Evolutionary conservation across 2,329 filamentous ascomycete species (phyloP).

Genomic region (Paracoccidioides brasiliensis): DNA sequence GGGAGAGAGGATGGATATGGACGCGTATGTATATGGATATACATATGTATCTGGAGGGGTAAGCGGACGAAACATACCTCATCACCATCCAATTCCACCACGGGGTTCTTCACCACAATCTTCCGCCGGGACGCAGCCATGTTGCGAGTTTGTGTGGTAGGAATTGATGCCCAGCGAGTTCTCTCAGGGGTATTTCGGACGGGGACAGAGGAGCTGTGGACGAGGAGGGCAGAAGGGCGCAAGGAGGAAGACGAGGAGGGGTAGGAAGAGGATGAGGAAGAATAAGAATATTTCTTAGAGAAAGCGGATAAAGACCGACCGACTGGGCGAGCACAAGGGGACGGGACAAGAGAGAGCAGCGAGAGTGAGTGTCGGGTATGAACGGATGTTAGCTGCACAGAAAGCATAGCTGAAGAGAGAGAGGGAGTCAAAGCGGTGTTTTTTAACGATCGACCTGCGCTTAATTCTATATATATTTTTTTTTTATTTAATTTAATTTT

Average conservation of each 20-base stretch:
- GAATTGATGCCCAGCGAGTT: background rate
- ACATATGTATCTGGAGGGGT: slow-evolving; percentile 8
- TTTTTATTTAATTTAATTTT: too few relatives aligned
- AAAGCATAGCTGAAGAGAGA: slow-evolving; percentile 18
- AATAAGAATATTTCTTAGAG: slow-evolving; percentile 8
- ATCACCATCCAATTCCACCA: slow-evolving; percentile 91
- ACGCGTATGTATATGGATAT: too few relatives aligned
- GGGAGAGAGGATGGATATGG: background rate
- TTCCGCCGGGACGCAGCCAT: slow-evolving; percentile 47
- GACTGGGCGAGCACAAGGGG: slow-evolving; percentile 2
- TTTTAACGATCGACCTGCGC: too few relatives aligned
- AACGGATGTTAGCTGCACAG: slow-evolving; percentile 29
- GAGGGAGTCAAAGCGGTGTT: background rate
- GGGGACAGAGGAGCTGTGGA: slow-evolving; percentile 15
- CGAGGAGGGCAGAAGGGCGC: slow-evolving; percentile 3
- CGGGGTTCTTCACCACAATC: slow-evolving; percentile 99
- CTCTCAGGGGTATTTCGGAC: slow-evolving; percentile 10
- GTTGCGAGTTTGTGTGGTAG: slow-evolving; percentile 27
- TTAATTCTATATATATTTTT: too few relatives aligned
- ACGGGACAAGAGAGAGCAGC: slow-evolving; percentile 12
- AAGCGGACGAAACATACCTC: slow-evolving; percentile 31
- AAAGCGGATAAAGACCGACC: slow-evolving; percentile 6
- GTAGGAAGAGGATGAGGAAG: slow-evolving; percentile 15
- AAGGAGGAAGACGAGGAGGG: slow-evolving; percentile 8
- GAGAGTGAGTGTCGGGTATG: slow-evolving; percentile 24